These are phyloP conservation scores for Phytophthora cactorum DNA, from an alignment of 352 stramenopile genomes.

Conservation along the genomic window DNA sequence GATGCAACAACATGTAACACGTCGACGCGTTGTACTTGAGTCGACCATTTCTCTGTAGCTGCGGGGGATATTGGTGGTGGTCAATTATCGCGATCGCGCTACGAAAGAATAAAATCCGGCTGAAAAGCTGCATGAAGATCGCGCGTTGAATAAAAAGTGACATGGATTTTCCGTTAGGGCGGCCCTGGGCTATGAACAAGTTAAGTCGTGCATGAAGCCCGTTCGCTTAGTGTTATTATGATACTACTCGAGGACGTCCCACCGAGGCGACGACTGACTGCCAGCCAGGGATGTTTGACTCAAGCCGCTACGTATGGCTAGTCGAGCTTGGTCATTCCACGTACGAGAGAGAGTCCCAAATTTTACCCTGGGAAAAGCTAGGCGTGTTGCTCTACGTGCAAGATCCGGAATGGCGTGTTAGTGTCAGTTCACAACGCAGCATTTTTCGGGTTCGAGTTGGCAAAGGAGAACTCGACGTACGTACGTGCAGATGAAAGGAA, in stretches of 20 bases:
- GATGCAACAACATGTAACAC: conserved; percentile 6
- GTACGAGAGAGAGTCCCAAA: conserved; percentile 7
- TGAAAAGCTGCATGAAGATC: conserved; percentile 15
- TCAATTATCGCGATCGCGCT: conserved; percentile 7
- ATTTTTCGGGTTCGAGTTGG: background rate
- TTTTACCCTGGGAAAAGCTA: conserved; percentile 14
- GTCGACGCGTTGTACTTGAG: conserved; percentile 34
- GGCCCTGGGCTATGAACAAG: background rate
- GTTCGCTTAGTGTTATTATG: conserved; percentile 6
- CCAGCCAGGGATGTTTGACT: conserved; percentile 15
- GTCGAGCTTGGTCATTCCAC: conserved; percentile 10
- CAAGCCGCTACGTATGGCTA: conserved; percentile 20
- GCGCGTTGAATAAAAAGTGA: background rate
- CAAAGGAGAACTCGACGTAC: background rate
- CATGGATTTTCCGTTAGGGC: conserved; percentile 21
- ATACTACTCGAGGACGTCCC: background rate
- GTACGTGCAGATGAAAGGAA: background rate
- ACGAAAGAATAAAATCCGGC: conserved; percentile 31
- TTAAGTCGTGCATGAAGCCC: conserved; percentile 6
- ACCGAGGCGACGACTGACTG: conserved; percentile 10
- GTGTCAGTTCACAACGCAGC: background rate
- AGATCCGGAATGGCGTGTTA: conserved; percentile 17
- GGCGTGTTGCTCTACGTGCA: conserved; percentile 12
- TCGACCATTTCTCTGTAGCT: conserved; percentile 22
- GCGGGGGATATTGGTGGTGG: conserved; percentile 2